Conservation (phyloP, 2,329 filamentous ascomycete species). For the Gaeumannomyces tritici region DNA sequence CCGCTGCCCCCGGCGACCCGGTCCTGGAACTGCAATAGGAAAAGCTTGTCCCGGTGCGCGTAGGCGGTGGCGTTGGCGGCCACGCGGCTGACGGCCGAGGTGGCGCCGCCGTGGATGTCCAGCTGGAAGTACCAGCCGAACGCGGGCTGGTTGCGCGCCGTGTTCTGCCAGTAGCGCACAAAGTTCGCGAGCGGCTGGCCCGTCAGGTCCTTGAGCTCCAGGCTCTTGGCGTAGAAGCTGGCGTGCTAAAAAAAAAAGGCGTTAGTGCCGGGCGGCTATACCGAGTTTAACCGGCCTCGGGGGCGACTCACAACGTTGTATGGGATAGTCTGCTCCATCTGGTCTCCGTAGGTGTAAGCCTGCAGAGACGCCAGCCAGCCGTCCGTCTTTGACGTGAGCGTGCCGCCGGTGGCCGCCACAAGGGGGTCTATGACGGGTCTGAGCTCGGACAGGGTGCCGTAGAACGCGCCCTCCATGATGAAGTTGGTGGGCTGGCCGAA, state of each 20-base stretch:
- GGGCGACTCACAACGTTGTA: conserved; percentile 11
- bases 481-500: conserved; percentile 14
- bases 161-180: conserved; percentile 15
- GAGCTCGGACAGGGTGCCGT: conserved; percentile 12
- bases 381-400: conserved; percentile 12
- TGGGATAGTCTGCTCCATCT: conserved; percentile 14
- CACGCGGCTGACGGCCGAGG: conserved; percentile 24
- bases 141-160: conserved; percentile 11
- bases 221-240: conserved; percentile 19
- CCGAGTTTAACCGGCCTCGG: neutral
- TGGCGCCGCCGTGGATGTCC: conserved; percentile 22
- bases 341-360: conserved; percentile 20
- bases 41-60: conserved; percentile 32
- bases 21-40: conserved; percentile 41
- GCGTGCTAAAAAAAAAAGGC: conserved; percentile 15
- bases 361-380: conserved; percentile 19
- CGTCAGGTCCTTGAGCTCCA: conserved; percentile 16
- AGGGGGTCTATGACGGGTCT: conserved; percentile 9
- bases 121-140: conserved; percentile 21
- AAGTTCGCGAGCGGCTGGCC: neutral
- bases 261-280: too few relatives aligned
- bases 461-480: conserved; percentile 18
- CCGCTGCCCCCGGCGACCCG: conserved; percentile 12
- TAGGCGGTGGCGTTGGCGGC: conserved; percentile 21
- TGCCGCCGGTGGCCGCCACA: conserved; percentile 4